Evolutionary conservation across 177 flowering plant genomes (phyloP), one percentile per base, ranked within the genome.

Genomic region (Telopea speciosissima): DNA sequence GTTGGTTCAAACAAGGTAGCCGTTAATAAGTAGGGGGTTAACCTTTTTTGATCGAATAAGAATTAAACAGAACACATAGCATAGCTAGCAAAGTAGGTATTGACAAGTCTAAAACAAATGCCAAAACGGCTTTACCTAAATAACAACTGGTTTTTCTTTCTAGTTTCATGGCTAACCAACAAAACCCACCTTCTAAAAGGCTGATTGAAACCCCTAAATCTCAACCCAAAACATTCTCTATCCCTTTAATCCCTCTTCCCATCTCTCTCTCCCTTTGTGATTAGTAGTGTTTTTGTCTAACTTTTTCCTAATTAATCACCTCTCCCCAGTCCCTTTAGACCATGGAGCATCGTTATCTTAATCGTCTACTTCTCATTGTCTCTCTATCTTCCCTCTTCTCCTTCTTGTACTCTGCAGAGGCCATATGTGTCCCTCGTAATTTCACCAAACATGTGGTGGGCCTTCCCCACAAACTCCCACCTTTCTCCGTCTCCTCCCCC

Each of bases 361-460:
- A 28, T 63, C 66, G 13, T 63, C 12, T 16, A 28, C 2, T 63
- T 3, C 23, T 63, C 66, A 63, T 63, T 12, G 24, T 63, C 44
- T 63, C 66, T 19, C 42, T 63, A 24, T 58, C 61, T 8, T 58
- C 61, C n/a, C 24, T 58, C n/a, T n/a, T 58, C 23, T 58, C n/a
- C 61, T 19, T 44, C 49, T 28, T 28, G 62, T 54, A 45, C 62
- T 62, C 68, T 17, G 26, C 72, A 12, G 68, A 68, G 1, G 78
- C 84, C 68, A 14, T 31, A n/a, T 76, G 77, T 31, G 73, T 69
- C 8, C 79, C 76, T 11, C 58, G 65, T 60, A 44, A 28, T 56
- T 3, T 21, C 61, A 58, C 54, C 22, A n/a, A n/a, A n/a, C n/a
- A n/a, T n/a, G n/a, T n/a, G n/a, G n/a, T n/a, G n/a, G n/a, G n/a